Evolutionary conservation across 495 filamentous ascomycete species (phyloP), one percentile per base, ranked within the genome.

Genomic region (Cercophora newfieldiana): DNA sequence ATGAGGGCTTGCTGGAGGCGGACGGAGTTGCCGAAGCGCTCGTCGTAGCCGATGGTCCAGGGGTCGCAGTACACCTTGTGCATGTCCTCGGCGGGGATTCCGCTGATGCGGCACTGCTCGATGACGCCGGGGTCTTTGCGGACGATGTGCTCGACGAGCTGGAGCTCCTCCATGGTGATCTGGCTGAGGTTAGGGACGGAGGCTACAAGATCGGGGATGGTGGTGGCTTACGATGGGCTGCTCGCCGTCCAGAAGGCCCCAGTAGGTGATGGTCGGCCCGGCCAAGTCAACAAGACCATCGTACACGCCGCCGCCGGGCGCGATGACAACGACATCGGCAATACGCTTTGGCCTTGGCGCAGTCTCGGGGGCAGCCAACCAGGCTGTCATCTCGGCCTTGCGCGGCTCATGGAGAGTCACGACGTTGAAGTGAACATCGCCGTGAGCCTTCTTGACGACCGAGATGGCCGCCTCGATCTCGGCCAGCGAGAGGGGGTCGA

Each of bases 31-130:
- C 94, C 93, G 69, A 93, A 94, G 6, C 94, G 88, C 80, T 96
- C 93, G 72, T 97, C 94, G 70, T 92, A 96, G 21, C 94, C 94
- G 78, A 97, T 97, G 16, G 94, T 97, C 94, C 94, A 97, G 14
- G 94, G 92, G 54, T 82, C 80, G 78, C 92, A 96, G 77, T 95
- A 95, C 48, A 96, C 91, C 78, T 94, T 95, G 76, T 93, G 75
- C 93, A 96, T 97, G 68, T 96, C 92, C 68, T 91, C 86, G 59
- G 81, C 84, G 7, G 91, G 86, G 68, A 97, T 94, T n/a, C 94
- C 94, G 69, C 93, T 85, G 61, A 97, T 86, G 3, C 83, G 85
- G 73, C 94, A 97, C 74, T 97, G 94, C 77, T 97, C 92, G 71
- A 97, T 96, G 59, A 97, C 94, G 67, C 89, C 91, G 7, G 91